Conservation (phyloP, 345 rosid genomes). For the Gossypium anomalum region DNA sequence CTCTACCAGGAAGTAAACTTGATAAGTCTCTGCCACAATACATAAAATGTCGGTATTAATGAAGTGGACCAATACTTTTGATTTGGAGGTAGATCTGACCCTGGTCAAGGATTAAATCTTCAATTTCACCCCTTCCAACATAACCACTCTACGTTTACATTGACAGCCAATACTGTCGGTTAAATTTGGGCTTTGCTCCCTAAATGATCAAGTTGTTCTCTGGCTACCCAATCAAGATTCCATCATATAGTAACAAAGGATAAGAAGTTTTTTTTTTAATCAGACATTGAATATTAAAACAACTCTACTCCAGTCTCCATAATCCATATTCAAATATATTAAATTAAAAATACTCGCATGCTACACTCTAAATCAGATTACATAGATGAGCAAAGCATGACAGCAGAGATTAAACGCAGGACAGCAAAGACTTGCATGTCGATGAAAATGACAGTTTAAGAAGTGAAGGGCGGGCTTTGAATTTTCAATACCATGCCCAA, state of each 20-base stretch:
- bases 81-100: background rate
- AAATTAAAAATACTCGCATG: background rate
- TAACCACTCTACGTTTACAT: background rate
- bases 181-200: background rate
- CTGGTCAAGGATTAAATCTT: background rate
- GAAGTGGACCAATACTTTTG: conserved; percentile 19
- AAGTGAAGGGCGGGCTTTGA: background rate
- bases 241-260: background rate
- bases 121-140: background rate
- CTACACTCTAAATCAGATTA: too few relatives aligned
- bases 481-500: background rate
- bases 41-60: background rate
- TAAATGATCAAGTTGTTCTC: background rate
- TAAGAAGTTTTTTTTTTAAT: too few relatives aligned
- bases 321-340: too few relatives aligned
- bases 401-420: too few relatives aligned
- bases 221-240: conserved; percentile 10
- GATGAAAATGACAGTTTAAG: background rate
- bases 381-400: too few relatives aligned
- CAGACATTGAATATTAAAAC: too few relatives aligned
- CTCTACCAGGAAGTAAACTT: background rate
- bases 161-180: background rate
- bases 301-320: too few relatives aligned
- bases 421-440: too few relatives aligned
- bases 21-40: background rate